These are phyloP conservation scores for Rhizopus microsporus DNA, from an alignment of 371 early-diverging fungal species.

Conservation along the genomic window DNA sequence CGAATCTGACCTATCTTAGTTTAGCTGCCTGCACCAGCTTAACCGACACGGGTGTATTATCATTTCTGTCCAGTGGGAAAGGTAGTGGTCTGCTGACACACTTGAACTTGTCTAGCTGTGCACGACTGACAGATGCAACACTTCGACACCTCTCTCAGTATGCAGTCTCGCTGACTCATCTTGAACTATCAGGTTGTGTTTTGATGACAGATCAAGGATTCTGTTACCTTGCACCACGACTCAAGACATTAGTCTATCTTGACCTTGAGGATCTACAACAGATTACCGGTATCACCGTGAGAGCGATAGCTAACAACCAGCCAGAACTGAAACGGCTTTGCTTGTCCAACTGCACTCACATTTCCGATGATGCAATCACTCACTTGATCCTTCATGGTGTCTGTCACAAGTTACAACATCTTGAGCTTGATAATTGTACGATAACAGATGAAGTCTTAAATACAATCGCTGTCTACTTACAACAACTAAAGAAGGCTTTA, in stretches of 20 bases:
- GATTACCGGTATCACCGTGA: conserved; percentile 52
- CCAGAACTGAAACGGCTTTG: conserved; percentile 40
- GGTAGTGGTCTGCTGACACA: conserved; percentile 31
- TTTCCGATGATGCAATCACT: conserved; percentile 46
- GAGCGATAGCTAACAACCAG: conserved; percentile 44
- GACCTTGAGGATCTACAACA: conserved; percentile 59
- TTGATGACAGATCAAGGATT: conserved; percentile 53
- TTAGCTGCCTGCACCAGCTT: conserved; percentile 50
- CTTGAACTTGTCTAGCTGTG: conserved; percentile 53
- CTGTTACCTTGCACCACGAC: conserved; percentile 38
- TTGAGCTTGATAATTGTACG: conserved; percentile 44
- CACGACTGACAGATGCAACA: conserved; percentile 44
- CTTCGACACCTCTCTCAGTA: conserved; percentile 41
- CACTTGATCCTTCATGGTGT: conserved; percentile 34
- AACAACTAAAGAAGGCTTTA: conserved; percentile 2
- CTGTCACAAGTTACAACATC: conserved; percentile 32
- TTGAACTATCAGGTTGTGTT: conserved; percentile 55
- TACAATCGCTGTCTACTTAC: conserved; percentile 29
- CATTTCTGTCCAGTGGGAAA: conserved; percentile 25
- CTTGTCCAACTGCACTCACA: conserved; percentile 56
- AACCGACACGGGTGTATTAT: conserved; percentile 42
- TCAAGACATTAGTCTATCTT: conserved; percentile 38
- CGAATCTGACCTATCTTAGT: conserved; percentile 46
- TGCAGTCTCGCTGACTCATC: conserved; percentile 39
- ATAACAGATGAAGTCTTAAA: conserved; percentile 39